Evolutionary conservation across 1,284 basidiomycete species (phyloP).

Genomic region (Porodaedalea pini): DNA sequence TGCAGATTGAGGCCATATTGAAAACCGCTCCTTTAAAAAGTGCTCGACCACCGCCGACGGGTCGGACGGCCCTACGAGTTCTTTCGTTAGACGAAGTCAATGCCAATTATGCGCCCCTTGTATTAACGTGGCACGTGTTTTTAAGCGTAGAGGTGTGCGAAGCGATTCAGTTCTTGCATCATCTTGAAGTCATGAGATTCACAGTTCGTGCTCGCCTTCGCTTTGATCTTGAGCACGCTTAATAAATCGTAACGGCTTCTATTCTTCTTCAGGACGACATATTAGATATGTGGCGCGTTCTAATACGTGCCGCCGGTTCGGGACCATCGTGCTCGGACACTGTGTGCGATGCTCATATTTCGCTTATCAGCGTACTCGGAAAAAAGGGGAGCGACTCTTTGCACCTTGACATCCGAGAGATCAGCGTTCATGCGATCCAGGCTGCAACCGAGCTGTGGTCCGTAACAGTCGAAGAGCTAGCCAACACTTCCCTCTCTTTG

Average conservation of each 20-base stretch:
- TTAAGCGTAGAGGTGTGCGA: neutral
- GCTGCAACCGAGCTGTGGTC: neutral
- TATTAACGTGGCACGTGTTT: neutral
- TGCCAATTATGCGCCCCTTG: neutral
- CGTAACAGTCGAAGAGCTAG: neutral
- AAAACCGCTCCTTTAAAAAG: neutral
- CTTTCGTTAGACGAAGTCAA: neutral
- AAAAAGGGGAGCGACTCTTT: neutral
- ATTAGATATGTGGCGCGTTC: neutral
- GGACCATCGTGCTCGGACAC: neutral
- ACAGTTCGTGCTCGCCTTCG: neutral
- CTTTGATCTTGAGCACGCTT: neutral
- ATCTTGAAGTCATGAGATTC: neutral
- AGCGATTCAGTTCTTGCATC: neutral
- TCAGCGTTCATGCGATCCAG: neutral
- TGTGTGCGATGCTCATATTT: neutral
- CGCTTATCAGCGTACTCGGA: neutral
- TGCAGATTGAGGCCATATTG: neutral
- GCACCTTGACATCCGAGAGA: no score
- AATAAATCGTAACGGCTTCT: neutral
- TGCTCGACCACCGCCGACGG: neutral
- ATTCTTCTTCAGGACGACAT: neutral
- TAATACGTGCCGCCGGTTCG: neutral
- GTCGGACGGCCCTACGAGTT: neutral
- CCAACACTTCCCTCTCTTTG: neutral